Base-by-base conservation (phyloP, 805 yeast genomes). In the Wickerhamomyces canadensis region DNA sequence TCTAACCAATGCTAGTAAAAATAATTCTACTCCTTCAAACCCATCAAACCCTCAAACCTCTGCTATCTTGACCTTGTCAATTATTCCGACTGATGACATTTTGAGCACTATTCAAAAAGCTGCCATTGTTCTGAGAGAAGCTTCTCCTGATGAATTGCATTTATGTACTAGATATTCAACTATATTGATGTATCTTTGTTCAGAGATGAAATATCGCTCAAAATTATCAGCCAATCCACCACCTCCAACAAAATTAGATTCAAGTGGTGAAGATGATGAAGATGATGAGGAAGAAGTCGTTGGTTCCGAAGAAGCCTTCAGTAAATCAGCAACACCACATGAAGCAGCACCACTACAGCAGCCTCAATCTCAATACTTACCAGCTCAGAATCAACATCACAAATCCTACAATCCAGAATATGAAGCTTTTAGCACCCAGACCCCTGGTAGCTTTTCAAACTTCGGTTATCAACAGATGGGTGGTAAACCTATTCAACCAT, bases 111-210 rank as follows among this genome's bases (percentile, higher is more conserved):
- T 88, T 36, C 84, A 80, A 43, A 70, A 71, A 36, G 80, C 89
- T 1, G 91, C 96, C 0, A 68, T 77, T 13, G 79, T 82, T 1
- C 60, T 88, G 27, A 61, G 87, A 39, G 94, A 84, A 49, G 83
- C 95, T 19, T 75, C 95, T 1, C 96, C 96, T 0, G 96, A 88
- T 60, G 94, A 86, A 45, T 64, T 88, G 27, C 96, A 88, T 62
- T 64, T 88, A 23, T 82, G 94, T 55, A 77, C 85, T 0, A 64
- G 94, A 34, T 86, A 86, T 52, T 79, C 88, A 11, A 81, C 84
- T 12, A 82, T 84, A 35, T 61, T 86, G 49, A 71, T 83, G 78
- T 84, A 78, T 49, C 64, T 86, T 30, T 83, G 87, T 44, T 75
- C 84, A 4, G 87, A 84, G 54, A 77, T 84, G 78, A 80, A 75